Percentiles rank a stretch among this genome's conserved stretches.
phyloP scores from a whole-genome alignment of 139 green algal species.

The Nannochloris sp. region DNA sequence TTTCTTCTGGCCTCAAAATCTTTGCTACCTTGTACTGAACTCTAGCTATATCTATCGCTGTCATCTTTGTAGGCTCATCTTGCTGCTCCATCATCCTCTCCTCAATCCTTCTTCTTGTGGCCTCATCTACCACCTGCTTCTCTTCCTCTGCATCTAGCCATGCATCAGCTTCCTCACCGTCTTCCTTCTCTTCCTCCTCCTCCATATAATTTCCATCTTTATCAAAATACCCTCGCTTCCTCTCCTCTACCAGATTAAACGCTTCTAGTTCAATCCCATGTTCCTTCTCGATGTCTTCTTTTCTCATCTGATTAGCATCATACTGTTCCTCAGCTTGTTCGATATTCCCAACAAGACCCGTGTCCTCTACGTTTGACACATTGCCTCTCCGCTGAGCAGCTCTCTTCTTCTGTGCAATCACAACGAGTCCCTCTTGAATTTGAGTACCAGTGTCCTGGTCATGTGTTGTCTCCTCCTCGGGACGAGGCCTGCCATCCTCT shows the following conservation, averaged over 20 bases:
- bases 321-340: conserved; percentile 27
- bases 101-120: conserved; percentile 31
- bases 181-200: conserved; percentile 29
- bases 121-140: conserved; percentile 38
- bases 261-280: conserved; percentile 53
- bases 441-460: conserved; percentile 43
- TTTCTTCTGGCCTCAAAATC: conserved; percentile 50
- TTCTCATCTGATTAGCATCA: not conserved
- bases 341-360: conserved; percentile 20
- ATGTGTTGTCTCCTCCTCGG: conserved; percentile 32
- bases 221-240: conserved; percentile 58
- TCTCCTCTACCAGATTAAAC: conserved; percentile 70
- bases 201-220: conserved; percentile 65
- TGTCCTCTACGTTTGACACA: conserved; percentile 7
- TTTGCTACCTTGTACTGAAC: conserved; percentile 38
- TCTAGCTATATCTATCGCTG: conserved; percentile 38
- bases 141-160: conserved; percentile 52
- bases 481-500: not conserved
- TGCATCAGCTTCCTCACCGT: conserved; percentile 40
- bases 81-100: conserved; percentile 8
- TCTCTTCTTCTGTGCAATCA: conserved; percentile 48
- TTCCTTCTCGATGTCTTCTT: conserved; percentile 32
- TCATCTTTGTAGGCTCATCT: conserved; percentile 30
- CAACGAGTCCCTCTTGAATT: conserved; percentile 52
- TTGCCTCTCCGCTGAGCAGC: conserved; percentile 39